Evolutionary conservation across 73 alveolate genomes (phyloP).

Genomic region (Paramecium sonneborni): DNA sequence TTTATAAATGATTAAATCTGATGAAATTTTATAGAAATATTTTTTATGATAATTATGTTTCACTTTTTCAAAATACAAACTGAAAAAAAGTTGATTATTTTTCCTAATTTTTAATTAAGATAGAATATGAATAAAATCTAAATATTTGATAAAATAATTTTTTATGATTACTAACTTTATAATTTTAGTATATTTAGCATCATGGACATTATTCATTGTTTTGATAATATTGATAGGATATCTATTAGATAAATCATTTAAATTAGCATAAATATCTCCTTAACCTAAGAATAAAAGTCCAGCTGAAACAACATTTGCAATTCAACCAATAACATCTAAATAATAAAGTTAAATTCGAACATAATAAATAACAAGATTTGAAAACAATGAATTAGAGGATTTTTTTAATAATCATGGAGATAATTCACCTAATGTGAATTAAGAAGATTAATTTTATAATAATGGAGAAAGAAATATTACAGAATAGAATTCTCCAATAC

Average conservation of each 20-base stretch:
- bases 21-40: too few relatives aligned
- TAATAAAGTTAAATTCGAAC: neutral
- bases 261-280: slow-evolving; percentile 20
- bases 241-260: neutral
- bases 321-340: neutral
- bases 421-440: neutral
- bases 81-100: too few relatives aligned
- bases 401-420: slow-evolving; percentile 3
- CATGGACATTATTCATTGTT: neutral
- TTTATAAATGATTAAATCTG: too few relatives aligned
- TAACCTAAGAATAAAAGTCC: neutral
- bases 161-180: neutral
- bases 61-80: neutral
- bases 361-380: neutral
- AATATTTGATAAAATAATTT: neutral
- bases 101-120: neutral
- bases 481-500: neutral
- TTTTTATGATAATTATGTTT: too few relatives aligned
- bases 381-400: slow-evolving; percentile 15
- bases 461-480: neutral
- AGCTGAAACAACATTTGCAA: slow-evolving; percentile 18
- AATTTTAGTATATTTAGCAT: neutral
- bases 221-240: neutral
- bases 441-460: neutral
- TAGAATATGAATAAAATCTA: neutral